Percentiles rank a stretch among this genome's conserved stretches.
Evolutionary conservation across 192 early-diverging fungal species (phyloP).

Genomic region (Phycomyces nitens): DNA sequence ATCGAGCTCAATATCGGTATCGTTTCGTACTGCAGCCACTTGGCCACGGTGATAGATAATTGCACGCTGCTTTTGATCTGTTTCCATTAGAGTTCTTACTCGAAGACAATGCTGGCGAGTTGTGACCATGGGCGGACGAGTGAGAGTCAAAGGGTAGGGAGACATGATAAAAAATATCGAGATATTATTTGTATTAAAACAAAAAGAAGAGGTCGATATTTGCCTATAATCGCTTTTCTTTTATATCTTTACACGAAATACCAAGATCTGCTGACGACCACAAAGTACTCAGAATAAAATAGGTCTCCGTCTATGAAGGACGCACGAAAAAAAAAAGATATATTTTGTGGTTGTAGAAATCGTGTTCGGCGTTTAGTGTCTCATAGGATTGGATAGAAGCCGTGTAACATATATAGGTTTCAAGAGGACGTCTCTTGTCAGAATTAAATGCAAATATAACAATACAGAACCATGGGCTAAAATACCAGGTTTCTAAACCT

Average conservation of each 20-base stretch:
- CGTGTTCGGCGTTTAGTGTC: neutral
- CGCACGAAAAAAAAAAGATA: neutral
- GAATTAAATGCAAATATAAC: neutral
- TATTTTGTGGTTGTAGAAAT: neutral
- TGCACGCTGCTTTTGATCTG: conserved; percentile 6
- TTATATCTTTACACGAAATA: neutral
- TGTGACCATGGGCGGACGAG: conserved; percentile 5
- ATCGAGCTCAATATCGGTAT: conserved; percentile 58
- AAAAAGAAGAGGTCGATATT: neutral
- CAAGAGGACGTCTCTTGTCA: neutral
- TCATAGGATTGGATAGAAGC: neutral
- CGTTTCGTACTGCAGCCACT: conserved; percentile 54
- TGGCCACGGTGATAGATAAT: conserved; percentile 41
- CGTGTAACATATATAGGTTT: conserved; percentile 1
- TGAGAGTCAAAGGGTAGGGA: conserved; percentile 11
- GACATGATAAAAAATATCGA: conserved; percentile 20
- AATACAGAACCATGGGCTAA: too few relatives aligned
- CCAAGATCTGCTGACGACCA: conserved; percentile 9
- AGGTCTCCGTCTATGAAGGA: neutral
- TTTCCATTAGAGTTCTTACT: conserved; percentile 21
- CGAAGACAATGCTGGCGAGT: conserved; percentile 37
- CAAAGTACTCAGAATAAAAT: neutral
- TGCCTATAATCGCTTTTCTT: neutral
- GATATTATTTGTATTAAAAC: too few relatives aligned
- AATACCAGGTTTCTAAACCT: too few relatives aligned